phyloP scores from a whole-genome alignment of 768 basidiomycete species.

The Collybiopsis luxurians region DNA sequence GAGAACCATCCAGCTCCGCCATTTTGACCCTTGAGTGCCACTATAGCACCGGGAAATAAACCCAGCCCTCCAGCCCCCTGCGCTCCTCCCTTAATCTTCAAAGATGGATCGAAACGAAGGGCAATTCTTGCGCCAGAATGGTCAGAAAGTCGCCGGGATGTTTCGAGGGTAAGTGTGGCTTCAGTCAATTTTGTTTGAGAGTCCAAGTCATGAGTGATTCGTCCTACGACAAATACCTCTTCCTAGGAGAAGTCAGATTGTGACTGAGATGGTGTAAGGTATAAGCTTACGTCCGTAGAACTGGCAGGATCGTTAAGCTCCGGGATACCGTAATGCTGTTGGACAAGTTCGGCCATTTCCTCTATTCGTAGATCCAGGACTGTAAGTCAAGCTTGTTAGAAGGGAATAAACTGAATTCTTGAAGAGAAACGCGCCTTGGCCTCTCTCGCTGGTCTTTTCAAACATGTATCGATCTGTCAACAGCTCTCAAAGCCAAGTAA shows the following conservation, averaged over 20 bases:
- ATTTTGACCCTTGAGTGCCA: conserved; percentile 84
- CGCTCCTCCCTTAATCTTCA: conserved; percentile 63
- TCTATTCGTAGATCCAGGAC: conserved; percentile 88
- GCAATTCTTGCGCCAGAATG: conserved; percentile 65
- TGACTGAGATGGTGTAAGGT: neutral
- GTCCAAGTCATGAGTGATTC: conserved; percentile 71
- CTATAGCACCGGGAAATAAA: conserved; percentile 87
- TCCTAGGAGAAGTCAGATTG: conserved; percentile 37
- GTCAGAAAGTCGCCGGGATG: conserved; percentile 64
- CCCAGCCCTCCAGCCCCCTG: conserved; percentile 65
- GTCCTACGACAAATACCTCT: conserved; percentile 66
- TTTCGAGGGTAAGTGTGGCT: conserved; percentile 73
- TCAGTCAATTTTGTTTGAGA: conserved; percentile 69
- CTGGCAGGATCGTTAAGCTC: conserved; percentile 75
- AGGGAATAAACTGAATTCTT: neutral
- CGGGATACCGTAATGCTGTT: conserved; percentile 62
- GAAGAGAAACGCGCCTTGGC: conserved; percentile 55
- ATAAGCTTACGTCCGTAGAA: conserved; percentile 37
- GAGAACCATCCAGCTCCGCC: conserved; percentile 87
- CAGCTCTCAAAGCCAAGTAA: neutral
- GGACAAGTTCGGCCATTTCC: conserved; percentile 74
- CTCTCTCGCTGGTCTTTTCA: conserved; percentile 82
- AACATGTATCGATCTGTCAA: conserved; percentile 86
- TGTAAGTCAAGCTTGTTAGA: conserved; percentile 23
- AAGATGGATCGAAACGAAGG: conserved; percentile 63